phyloP scores from a whole-genome alignment of 352 stramenopile species.

The Thalassiosira livingstoniorum region DNA sequence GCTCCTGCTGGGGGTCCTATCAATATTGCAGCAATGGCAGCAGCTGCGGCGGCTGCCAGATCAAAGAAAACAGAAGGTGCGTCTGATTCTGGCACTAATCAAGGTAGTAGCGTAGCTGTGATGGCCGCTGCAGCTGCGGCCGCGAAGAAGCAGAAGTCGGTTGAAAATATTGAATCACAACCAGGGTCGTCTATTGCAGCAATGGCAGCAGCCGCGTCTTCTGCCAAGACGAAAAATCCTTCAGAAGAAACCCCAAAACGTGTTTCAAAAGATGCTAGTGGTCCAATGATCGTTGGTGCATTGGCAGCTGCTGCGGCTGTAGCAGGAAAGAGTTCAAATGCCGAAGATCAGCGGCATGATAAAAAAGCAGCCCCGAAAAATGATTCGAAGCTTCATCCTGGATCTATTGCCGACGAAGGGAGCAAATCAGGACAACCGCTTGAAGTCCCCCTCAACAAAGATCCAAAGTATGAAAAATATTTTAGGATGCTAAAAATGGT shows the following conservation, averaged over 20 bases:
- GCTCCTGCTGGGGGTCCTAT: background rate
- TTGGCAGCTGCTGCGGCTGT: constrained; percentile 24
- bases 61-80: background rate
- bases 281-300: constrained; percentile 12
- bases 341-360: too few species aligned
- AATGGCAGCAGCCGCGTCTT: too few species aligned
- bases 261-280: too few species aligned
- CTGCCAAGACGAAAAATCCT: too few species aligned
- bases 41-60: constrained; percentile 23
- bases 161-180: too few species aligned
- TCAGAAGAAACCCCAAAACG: background rate
- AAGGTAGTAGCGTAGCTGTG: background rate
- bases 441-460: too few species aligned
- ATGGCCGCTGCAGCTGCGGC: background rate
- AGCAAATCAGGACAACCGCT: too few species aligned
- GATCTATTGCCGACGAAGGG: too few species aligned
- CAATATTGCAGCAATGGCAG: constrained; percentile 43
- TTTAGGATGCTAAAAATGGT: constrained; percentile 74
- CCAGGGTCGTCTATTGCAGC: too few species aligned
- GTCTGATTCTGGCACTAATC: background rate
- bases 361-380: too few species aligned
- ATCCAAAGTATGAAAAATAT: constrained; percentile 69
- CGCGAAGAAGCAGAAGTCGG: constrained; percentile 7
- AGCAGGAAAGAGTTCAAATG: too few species aligned
- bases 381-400: too few species aligned